A percentile compares a stretch with the other conserved stretches of the same genome.
Conservation (phyloP, 176 grass and related monocot genomes). For the Carex kokanica region DNA sequence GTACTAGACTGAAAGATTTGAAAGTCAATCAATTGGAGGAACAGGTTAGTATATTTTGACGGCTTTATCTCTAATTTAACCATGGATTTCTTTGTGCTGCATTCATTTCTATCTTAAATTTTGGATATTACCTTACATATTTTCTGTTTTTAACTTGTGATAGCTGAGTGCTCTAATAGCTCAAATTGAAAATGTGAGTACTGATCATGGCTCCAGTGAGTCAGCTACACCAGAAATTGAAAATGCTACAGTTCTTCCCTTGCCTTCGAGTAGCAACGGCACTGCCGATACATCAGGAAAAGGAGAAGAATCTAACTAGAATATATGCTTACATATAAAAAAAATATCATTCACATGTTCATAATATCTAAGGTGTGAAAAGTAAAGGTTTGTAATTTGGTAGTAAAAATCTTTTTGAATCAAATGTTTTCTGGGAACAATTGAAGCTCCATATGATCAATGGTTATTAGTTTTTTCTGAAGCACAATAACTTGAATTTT, state of each 20-base stretch:
- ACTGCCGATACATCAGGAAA: conserved; percentile 18
- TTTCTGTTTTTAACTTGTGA: conserved; percentile 14
- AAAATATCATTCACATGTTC: not conserved
- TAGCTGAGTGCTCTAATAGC: conserved; percentile 66
- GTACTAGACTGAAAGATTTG: conserved; percentile 50
- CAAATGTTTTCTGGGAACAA: not conserved
- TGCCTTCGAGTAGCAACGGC: conserved; percentile 30
- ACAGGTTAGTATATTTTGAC: conserved; percentile 52
- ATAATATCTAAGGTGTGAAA: not conserved
- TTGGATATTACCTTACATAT: conserved; percentile 2
- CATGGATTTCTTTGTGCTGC: conserved; percentile 6
- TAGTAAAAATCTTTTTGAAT: not conserved
- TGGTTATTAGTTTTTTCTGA: not conserved
- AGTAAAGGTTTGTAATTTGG: not conserved
- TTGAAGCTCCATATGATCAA: not conserved
- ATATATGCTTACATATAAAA: not conserved
- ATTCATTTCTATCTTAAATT: not conserved
- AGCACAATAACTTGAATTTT: too few relatives aligned
- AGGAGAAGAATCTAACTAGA: conserved; percentile 15
- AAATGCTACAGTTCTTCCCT: conserved; percentile 31
- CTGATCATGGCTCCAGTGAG: conserved; percentile 30
- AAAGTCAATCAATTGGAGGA: conserved; percentile 75
- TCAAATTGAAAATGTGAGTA: conserved; percentile 40
- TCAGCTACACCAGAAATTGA: conserved; percentile 33
- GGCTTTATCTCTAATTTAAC: not conserved